Evolutionary conservation across 345 rosid species (phyloP), one percentile per base, ranked within the genome.

Genomic region (Syzygium jambos): DNA sequence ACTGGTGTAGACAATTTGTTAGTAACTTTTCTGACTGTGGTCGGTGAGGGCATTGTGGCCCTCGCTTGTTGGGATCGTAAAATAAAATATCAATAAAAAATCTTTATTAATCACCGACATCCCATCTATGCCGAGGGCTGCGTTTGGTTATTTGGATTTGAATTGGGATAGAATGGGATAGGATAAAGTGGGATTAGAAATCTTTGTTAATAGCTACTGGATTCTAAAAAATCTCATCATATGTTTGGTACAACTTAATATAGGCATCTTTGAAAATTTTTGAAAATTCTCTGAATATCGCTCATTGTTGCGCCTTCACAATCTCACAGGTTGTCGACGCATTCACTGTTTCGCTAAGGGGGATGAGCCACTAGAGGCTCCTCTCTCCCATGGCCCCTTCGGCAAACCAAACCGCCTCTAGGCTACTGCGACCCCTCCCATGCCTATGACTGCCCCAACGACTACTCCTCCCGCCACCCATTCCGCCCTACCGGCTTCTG

Each of bases 21-120:
- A 4, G 3, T 0, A 3, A 25, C 5, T 51, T 59, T 0, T 53
- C 5, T 0, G 9, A 23, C 5, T 57, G 10, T 57, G 63, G 0
- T 23, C 6, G 6, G 29, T 57, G 29, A 57, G 63, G 25, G 63
- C 63, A 4, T 56, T 12, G 2, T 22, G n/a, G 25, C 10, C 5
- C n/a, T 56, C 6, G 19, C n/a, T 0, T 43, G 46, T 43, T 43
- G 46, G 46, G 46, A 43, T 6, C 7, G 6, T 43, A 43, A 43
- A 43, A 43, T 43, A 43, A 43, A 43, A 43, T 43, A 43, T 43
- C 6, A 43, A 43, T 43, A 43, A 43, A 43, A 43, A 43, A 43
- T 43, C 46, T 43, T 43, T 43, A 5, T 43, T 43, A 43, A 43
- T 43, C 46, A 7, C 43, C 3, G 46, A 43, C 7, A 43, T 43